Base-by-base conservation (phyloP, 148 eudicot genomes). In the Rhododendron simsii region DNA sequence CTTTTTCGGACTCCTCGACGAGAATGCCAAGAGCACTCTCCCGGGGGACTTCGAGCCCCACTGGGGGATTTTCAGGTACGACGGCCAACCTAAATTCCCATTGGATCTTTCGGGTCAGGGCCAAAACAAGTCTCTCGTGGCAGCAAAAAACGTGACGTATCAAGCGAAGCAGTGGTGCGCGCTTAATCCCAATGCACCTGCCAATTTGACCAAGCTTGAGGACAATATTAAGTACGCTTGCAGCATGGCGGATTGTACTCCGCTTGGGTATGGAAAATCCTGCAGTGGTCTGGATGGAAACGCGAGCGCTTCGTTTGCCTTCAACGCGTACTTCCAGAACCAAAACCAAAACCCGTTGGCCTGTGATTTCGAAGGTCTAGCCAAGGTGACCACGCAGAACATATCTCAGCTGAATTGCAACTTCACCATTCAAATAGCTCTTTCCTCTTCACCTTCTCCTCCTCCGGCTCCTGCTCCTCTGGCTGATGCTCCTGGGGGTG, bases 11-110 rank as follows among this genome's bases (percentile, higher is more conserved):
- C 94, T 96, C n/a, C 53, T 94, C 2, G 98, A 94, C 23, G 98
- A 96, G 90, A 98, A 96, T 82, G 93, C 90, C 33, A 96, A 96
- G 85, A 91, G 92, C 59, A 80, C 93, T 35, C 93, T 93, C 37
- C 98, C 99, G 0, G 99, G 98, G 1, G 89, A 85, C 37, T 96
- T 95, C n/a, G 99, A 96, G 80, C 91, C 98, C n/a, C 98, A 95
- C 18, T 96, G 99, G 99, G 99, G 98, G 26, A 92, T 96, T 26
- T 96, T 94, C 87, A 85, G 90, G 30, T 94, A 93, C 45, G 99
- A 96, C 37, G 98, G 98, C 12, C 95, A 94, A 69, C 98, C 98
- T 1, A 96, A 96, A 84, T 96, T 89, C 85, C 91, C 92, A 0
- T 89, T 93, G 86, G 96, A 95, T 88, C 57, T 95, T 10, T 51